Conservation (phyloP, 306 rosid species). For the Medicago arabica region DNA sequence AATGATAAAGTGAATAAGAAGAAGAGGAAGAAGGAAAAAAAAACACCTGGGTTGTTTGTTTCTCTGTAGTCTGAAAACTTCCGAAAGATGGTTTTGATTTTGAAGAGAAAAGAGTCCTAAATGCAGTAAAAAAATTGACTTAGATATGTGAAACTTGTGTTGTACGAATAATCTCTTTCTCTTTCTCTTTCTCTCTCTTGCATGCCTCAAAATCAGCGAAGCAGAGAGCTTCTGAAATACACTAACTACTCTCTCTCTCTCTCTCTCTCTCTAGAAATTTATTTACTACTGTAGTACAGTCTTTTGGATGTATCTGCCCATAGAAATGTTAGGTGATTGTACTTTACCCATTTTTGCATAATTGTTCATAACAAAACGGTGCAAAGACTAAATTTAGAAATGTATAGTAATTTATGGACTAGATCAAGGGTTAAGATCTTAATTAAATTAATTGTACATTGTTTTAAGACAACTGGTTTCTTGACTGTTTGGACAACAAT, state of each 20-base stretch:
- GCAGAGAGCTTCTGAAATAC: conserved; percentile 89
- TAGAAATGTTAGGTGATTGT: conserved; percentile 49
- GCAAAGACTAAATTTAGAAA: conserved; percentile 4
- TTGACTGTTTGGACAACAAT: neutral
- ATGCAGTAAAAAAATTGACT: conserved; percentile 52
- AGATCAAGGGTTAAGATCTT: conserved; percentile 37
- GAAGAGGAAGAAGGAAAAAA: neutral
- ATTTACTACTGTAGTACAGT: conserved; percentile 31
- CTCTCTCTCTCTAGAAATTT: conserved; percentile 46
- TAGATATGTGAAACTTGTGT: conserved; percentile 61
- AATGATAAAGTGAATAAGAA: neutral
- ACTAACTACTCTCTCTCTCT: conserved; percentile 25
- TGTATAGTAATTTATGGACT: conserved; percentile 32
- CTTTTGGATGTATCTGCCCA: conserved; percentile 52
- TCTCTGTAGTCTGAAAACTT: conserved; percentile 48
- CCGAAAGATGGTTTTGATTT: conserved; percentile 41
- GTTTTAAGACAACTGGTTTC: conserved; percentile 33
- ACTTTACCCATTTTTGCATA: conserved; percentile 47
- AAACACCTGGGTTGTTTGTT: conserved; percentile 54
- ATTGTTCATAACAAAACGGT: conserved; percentile 42
- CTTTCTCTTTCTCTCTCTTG: conserved; percentile 39
- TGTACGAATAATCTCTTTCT: conserved; percentile 53
- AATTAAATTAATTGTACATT: conserved; percentile 14
- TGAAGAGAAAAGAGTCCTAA: conserved; percentile 40
- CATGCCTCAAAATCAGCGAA: conserved; percentile 95